Conservation (phyloP, 2,329 filamentous ascomycete species). For the Mariannaea elegans region DNA sequence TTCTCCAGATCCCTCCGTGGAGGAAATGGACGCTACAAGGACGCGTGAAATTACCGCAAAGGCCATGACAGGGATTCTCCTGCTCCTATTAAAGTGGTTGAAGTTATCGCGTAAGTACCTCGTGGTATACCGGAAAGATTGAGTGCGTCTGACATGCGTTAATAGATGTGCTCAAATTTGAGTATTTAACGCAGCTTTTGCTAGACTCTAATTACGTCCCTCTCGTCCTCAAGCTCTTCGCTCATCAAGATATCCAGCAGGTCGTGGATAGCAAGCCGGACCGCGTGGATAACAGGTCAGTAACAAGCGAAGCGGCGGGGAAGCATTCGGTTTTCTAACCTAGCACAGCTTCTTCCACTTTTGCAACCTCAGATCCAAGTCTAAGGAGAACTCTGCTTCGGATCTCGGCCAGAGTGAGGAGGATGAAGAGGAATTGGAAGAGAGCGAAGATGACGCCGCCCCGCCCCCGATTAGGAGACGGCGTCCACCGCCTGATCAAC, state of each 20-base stretch:
- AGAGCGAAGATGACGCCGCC: constrained; percentile 79
- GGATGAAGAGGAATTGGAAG: constrained; percentile 46
- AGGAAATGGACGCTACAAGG: constrained; percentile 84
- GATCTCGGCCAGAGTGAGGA: constrained; percentile 50
- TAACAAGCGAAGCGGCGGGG: background rate
- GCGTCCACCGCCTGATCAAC: constrained; percentile 54
- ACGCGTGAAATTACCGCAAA: constrained; percentile 89
- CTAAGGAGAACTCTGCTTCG: constrained; percentile 46
- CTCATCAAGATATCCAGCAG: constrained; percentile 92
- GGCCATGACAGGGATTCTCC: constrained; percentile 86
- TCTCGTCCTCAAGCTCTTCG: constrained; percentile 90
- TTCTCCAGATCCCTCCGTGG: constrained; percentile 63
- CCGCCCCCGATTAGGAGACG: constrained; percentile 82
- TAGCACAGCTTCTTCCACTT: constrained; percentile 83
- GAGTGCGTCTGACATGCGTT: background rate
- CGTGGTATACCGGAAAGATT: background rate
- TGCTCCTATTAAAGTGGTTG: constrained; percentile 95
- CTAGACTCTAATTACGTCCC: constrained; percentile 96
- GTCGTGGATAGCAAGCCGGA: constrained; percentile 88
- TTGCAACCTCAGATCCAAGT: constrained; percentile 75
- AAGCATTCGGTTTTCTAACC: constrained; percentile 8
- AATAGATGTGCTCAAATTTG: constrained; percentile 90
- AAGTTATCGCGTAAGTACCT: constrained; percentile 84
- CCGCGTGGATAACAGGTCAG: constrained; percentile 80
- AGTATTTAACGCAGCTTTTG: constrained; percentile 92